Evolutionary conservation across 352 stramenopile genomes (phyloP).

Genomic region (Thraustochytrium striatum): DNA sequence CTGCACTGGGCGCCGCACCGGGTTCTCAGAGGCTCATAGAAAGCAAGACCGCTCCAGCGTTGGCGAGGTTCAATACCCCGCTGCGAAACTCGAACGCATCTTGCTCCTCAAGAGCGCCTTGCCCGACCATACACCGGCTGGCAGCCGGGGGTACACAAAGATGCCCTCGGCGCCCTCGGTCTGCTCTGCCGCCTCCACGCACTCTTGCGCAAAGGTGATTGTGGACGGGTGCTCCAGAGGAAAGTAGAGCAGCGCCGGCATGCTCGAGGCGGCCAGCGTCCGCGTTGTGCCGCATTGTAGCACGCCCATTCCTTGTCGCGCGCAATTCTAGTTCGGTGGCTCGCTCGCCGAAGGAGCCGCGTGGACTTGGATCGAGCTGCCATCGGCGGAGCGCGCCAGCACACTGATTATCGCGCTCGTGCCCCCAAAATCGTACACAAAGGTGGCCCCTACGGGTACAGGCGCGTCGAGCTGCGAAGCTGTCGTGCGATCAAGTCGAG

Average conservation of each 20-base stretch:
- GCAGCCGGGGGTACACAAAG: not conserved
- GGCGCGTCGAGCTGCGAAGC: not conserved
- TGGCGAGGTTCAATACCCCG: not conserved
- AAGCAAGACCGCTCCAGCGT: too few relatives aligned
- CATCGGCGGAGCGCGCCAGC: not conserved
- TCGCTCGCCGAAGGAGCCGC: not conserved
- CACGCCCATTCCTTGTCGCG: not conserved
- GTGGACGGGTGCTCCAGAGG: not conserved
- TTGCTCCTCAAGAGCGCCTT: not conserved
- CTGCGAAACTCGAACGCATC: not conserved
- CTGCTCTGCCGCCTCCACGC: not conserved
- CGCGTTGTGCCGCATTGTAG: not conserved
- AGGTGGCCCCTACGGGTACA: not conserved
- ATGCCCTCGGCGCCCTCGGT: not conserved
- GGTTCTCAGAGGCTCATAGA: too few relatives aligned
- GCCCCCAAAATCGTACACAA: constrained; percentile 30
- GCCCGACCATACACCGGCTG: not conserved
- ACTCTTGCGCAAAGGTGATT: not conserved
- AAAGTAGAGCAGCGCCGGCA: not conserved
- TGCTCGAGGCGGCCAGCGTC: not conserved
- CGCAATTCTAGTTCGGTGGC: not conserved
- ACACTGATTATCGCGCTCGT: not conserved
- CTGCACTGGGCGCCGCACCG: too few relatives aligned
- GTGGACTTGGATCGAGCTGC: not conserved
- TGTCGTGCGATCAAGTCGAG: not conserved